These are phyloP conservation scores for Fusarium sp. DNA, from an alignment of 2,329 filamentous ascomycete species.

Conservation along the genomic window DNA sequence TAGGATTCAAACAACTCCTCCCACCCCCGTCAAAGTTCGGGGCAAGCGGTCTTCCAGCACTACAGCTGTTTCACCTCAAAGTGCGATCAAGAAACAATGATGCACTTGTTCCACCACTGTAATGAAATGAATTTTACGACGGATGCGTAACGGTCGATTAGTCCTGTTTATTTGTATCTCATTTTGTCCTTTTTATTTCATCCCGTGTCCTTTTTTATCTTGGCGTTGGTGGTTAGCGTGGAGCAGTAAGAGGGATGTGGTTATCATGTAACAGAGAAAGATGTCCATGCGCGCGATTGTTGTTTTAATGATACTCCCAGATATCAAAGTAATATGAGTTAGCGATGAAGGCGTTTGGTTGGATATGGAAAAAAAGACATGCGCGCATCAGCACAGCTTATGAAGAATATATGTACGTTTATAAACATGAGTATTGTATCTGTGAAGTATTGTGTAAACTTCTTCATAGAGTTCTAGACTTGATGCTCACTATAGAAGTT, in stretches of 20 bases:
- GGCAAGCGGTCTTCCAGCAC: conserved; percentile 20
- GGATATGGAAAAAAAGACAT: conserved; percentile 25
- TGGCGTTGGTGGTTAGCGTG: conserved; percentile 40
- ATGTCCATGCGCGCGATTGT: conserved; percentile 4
- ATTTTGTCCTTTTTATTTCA: not conserved
- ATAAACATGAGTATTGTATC: not conserved
- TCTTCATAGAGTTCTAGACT: too few relatives aligned
- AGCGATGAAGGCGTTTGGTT: conserved; percentile 34
- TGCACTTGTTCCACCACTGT: conserved; percentile 24
- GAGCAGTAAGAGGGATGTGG: conserved; percentile 13
- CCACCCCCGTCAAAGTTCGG: conserved; percentile 25
- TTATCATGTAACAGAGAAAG: conserved; percentile 2
- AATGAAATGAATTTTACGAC: conserved; percentile 38
- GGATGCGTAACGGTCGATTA: conserved; percentile 26
- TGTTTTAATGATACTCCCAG: conserved; percentile 6
- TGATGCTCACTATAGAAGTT: too few relatives aligned
- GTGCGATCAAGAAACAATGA: conserved; percentile 8
- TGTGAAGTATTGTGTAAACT: not conserved
- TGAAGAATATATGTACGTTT: conserved; percentile 16
- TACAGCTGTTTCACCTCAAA: not conserved
- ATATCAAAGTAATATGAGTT: conserved; percentile 15
- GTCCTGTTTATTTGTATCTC: not conserved
- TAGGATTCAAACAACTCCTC: not conserved
- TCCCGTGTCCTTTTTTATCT: conserved; percentile 4
- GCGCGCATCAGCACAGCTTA: conserved; percentile 11